Conservation (phyloP, 2,329 filamentous ascomycete genomes). For the Fusarium falciforme region DNA sequence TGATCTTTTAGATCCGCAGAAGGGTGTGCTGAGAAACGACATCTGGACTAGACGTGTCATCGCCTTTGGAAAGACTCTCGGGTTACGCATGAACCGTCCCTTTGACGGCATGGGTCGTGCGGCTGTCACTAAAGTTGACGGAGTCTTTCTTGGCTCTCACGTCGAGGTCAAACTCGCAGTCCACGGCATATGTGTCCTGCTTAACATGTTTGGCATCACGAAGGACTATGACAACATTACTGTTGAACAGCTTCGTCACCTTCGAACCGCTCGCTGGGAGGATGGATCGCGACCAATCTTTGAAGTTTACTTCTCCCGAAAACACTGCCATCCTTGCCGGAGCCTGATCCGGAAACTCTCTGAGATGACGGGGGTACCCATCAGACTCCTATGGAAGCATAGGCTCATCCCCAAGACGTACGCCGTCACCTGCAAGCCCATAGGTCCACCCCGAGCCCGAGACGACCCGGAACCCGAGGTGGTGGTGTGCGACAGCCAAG, state of each 20-base stretch:
- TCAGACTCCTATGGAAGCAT: conserved; percentile 45
- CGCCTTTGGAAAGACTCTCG: conserved; percentile 44
- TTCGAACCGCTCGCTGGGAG: conserved; percentile 40
- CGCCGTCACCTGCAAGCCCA: background rate
- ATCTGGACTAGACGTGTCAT: conserved; percentile 49
- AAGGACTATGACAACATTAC: conserved; percentile 37
- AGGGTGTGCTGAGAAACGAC: conserved; percentile 44
- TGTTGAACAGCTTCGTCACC: conserved; percentile 29
- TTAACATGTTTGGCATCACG: conserved; percentile 43
- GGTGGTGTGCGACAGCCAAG: conserved; percentile 28
- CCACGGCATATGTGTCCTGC: conserved; percentile 45
- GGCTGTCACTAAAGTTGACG: conserved; percentile 12
- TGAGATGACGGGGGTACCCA: conserved; percentile 41
- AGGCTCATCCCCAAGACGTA: conserved; percentile 46
- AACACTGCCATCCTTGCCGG: conserved; percentile 46
- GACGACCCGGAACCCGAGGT: background rate
- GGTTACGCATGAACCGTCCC: conserved; percentile 42
- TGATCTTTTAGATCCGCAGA: conserved; percentile 43
- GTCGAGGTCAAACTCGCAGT: conserved; percentile 55
- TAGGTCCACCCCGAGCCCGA: background rate
- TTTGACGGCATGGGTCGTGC: conserved; percentile 41
- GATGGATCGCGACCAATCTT: conserved; percentile 44
- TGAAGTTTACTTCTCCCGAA: conserved; percentile 52
- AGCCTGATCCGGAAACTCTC: conserved; percentile 42
- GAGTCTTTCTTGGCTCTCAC: conserved; percentile 50